phyloP scores from a whole-genome alignment of 176 grass and related monocot genomes.

The Musa acuminata region DNA sequence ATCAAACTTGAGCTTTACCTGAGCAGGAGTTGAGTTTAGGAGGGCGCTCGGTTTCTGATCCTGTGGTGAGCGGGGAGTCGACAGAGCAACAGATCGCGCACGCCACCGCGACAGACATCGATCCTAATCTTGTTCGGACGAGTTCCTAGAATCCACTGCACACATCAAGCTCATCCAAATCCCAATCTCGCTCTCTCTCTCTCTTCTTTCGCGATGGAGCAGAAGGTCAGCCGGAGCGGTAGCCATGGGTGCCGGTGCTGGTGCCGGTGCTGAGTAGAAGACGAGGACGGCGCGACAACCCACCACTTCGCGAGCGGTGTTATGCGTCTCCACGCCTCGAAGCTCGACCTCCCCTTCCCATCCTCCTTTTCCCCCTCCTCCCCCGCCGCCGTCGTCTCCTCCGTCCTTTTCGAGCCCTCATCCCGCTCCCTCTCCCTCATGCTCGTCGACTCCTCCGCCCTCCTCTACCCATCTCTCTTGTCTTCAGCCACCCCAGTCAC shows the following conservation, averaged over 20 bases:
- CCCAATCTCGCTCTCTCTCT: no score
- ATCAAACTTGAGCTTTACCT: no score
- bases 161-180: no score
- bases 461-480: conserved; percentile 38
- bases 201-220: no score
- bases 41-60: no score
- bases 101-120: no score
- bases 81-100: no score
- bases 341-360: conserved; percentile 26
- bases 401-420: conserved; percentile 24
- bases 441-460: conserved; percentile 49
- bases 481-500: conserved; percentile 5
- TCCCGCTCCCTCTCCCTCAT: conserved; percentile 39
- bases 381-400: background rate
- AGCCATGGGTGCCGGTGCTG: background rate
- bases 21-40: no score
- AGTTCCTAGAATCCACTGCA: no score
- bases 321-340: conserved; percentile 24
- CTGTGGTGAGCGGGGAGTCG: no score
- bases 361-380: conserved; percentile 34
- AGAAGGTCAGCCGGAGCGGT: background rate
- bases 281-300: background rate
- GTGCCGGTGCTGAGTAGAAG: conserved; percentile 2
- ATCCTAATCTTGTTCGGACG: no score
- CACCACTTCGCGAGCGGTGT: background rate